phyloP scores from a whole-genome alignment of 1,284 basidiomycete species.

The Retiboletus fuscus region DNA sequence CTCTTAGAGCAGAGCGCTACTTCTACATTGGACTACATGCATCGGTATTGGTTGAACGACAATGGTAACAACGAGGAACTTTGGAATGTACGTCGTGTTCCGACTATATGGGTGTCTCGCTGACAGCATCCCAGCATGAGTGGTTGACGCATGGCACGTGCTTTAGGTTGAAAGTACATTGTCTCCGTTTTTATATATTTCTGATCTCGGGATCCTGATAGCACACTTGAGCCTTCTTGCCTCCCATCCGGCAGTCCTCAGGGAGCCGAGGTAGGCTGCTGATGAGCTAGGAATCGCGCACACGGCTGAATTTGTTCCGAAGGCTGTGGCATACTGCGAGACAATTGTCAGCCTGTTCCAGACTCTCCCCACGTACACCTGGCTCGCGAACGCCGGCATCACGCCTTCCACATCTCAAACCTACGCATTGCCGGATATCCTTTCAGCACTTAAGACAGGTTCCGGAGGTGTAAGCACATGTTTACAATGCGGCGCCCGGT shows the following conservation, averaged over 20 bases:
- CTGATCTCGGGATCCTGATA: constrained; percentile 43
- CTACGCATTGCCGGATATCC: constrained; percentile 68
- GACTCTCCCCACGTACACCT: constrained; percentile 74
- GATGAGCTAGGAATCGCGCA: neutral
- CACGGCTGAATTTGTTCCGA: constrained; percentile 28
- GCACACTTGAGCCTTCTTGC: constrained; percentile 71
- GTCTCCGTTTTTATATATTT: neutral
- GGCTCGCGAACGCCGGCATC: constrained; percentile 78
- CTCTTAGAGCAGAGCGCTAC: constrained; percentile 68
- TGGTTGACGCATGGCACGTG: constrained; percentile 84
- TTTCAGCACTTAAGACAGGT: constrained; percentile 65
- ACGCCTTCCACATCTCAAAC: constrained; percentile 69
- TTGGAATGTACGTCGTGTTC: constrained; percentile 69
- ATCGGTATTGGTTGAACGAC: constrained; percentile 74
- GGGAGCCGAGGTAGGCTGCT: constrained; percentile 65
- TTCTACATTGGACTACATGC: constrained; percentile 76
- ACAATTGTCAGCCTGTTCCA: constrained; percentile 74
- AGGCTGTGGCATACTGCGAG: constrained; percentile 81
- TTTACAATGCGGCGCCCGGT: neutral
- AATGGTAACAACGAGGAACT: constrained; percentile 71
- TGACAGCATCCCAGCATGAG: constrained; percentile 63
- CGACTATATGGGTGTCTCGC: constrained; percentile 9
- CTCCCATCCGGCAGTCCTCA: constrained; percentile 66
- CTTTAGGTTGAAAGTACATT: constrained; percentile 58
- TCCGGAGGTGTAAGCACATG: constrained; percentile 55